Evolutionary conservation across 805 yeast genomes (phyloP).

Genomic region (Ogataea trehaloabstinens): DNA sequence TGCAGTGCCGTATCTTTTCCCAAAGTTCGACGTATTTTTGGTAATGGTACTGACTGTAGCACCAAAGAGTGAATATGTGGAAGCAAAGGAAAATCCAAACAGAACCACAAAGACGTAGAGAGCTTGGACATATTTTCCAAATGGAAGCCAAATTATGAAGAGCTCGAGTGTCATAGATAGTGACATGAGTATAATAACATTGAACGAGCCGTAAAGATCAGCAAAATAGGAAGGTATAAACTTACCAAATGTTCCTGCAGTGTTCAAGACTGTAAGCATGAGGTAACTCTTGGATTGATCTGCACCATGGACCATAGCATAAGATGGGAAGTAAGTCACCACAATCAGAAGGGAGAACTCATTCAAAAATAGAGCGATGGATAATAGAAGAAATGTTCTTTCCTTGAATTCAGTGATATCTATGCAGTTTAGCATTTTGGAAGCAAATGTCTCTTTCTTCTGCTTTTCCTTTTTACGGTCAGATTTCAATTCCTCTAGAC

Average conservation of each 20-base stretch:
- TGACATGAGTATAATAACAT: constrained; percentile 48
- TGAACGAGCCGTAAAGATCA: constrained; percentile 54
- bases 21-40: constrained; percentile 53
- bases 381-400: constrained; percentile 34
- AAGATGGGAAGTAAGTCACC: constrained; percentile 44
- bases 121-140: constrained; percentile 30
- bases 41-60: constrained; percentile 61
- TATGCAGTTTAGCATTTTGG: constrained; percentile 21
- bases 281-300: constrained; percentile 39
- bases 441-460: constrained; percentile 12
- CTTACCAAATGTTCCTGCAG: constrained; percentile 52
- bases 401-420: constrained; percentile 37
- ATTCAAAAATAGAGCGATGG: constrained; percentile 38
- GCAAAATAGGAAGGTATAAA: constrained; percentile 54
- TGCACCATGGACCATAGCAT: constrained; percentile 42
- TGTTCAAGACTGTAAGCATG: constrained; percentile 47
- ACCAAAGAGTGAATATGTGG: constrained; percentile 61
- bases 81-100: constrained; percentile 54
- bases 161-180: constrained; percentile 33
- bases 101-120: constrained; percentile 46
- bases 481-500: constrained; percentile 23
- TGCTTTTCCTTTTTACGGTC: constrained; percentile 6
- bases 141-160: constrained; percentile 39
- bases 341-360: constrained; percentile 41
- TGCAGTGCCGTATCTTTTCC: constrained; percentile 65